Conservation (phyloP, 441 rosid species). For the Euphorbia celastroides region DNA sequence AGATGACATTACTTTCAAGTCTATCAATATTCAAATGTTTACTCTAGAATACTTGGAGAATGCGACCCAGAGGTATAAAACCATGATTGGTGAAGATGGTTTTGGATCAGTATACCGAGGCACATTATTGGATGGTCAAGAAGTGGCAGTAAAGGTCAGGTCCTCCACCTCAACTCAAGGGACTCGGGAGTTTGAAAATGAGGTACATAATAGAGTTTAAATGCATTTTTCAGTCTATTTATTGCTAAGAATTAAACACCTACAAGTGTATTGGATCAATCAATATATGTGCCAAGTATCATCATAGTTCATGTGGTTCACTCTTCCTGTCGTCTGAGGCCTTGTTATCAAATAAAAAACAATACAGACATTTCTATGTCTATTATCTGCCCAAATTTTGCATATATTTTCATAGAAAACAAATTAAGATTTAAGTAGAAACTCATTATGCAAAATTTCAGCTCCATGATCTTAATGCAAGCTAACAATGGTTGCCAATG, state of each 20-base stretch:
- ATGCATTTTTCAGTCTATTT: not conserved
- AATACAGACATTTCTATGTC: not conserved
- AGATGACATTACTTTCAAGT: constrained; percentile 35
- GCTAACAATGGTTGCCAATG: constrained; percentile 17
- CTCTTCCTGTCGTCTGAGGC: not conserved
- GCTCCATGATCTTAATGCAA: not conserved
- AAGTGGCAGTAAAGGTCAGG: constrained; percentile 77
- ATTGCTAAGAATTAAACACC: not conserved
- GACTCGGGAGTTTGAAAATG: constrained; percentile 69
- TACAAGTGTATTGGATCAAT: not conserved
- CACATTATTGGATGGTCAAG: constrained; percentile 57
- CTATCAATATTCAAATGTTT: constrained; percentile 43
- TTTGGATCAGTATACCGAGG: constrained; percentile 70
- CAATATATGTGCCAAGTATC: not conserved
- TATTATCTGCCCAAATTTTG: not conserved
- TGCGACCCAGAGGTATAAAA: constrained; percentile 48
- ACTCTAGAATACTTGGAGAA: constrained; percentile 43
- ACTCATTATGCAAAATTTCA: not conserved
- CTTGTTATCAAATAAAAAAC: not conserved
- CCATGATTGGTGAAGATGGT: constrained; percentile 71
- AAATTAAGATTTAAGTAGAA: not conserved
- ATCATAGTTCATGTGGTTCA: not conserved
- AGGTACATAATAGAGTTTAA: constrained; percentile 32
- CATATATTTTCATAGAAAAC: not conserved
- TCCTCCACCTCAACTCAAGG: constrained; percentile 78